Evolutionary conservation across 73 alveolate species (phyloP).

Genomic region (Paramecium sexaurelia): DNA sequence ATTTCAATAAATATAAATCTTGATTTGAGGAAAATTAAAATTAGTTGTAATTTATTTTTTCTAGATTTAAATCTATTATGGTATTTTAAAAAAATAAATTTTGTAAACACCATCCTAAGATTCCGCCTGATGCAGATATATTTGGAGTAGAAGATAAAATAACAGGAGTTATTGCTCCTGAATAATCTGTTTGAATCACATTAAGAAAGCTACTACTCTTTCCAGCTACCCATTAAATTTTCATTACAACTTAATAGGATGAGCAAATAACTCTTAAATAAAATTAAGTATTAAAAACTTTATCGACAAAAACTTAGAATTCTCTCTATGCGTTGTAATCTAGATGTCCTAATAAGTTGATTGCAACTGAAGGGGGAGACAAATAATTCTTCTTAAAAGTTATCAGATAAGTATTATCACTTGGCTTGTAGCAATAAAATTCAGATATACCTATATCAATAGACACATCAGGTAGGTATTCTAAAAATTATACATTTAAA

Average conservation of each 20-base stretch:
- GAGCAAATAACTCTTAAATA: neutral
- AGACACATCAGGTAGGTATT: neutral
- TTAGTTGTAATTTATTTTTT: neutral
- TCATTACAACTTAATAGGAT: neutral
- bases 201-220: neutral
- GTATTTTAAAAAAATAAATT: no score
- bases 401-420: neutral
- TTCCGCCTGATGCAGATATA: neutral
- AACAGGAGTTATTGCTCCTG: neutral
- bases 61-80: neutral
- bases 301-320: neutral
- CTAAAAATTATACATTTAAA: neutral
- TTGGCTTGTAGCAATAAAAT: neutral
- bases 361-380: neutral
- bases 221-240: neutral
- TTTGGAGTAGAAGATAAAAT: no score
- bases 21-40: neutral
- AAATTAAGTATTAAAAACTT: neutral
- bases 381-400: neutral
- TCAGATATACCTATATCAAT: neutral
- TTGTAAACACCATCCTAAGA: neutral
- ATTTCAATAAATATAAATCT: neutral
- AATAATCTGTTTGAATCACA: neutral
- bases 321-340: neutral
- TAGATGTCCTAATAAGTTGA: neutral